These are phyloP conservation scores for Rhizophora apiculata DNA, from an alignment of 345 rosid genomes.

Conservation along the genomic window DNA sequence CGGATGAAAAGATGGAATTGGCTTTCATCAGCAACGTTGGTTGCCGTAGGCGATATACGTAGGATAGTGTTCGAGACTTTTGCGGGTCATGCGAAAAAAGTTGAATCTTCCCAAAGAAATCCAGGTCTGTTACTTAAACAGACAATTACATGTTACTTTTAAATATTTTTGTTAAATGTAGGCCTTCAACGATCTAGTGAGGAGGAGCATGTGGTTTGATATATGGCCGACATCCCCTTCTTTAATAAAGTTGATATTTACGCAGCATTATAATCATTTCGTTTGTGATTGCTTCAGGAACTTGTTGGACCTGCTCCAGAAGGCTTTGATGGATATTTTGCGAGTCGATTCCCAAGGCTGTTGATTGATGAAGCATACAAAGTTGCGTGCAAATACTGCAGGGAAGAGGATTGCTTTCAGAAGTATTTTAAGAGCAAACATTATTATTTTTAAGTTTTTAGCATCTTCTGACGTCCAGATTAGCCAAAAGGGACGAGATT, in stretches of 20 bases:
- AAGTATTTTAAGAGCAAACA: conserved; percentile 51
- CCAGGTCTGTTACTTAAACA: conserved; percentile 48
- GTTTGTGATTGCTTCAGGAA: conserved; percentile 39
- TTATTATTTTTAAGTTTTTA: neutral
- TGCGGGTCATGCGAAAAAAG: conserved; percentile 82
- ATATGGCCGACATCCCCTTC: neutral
- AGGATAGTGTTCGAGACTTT: conserved; percentile 68
- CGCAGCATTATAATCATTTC: conserved; percentile 1
- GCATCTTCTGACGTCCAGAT: neutral
- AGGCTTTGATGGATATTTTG: conserved; percentile 70
- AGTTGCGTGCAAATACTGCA: conserved; percentile 49
- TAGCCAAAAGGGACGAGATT: neutral
- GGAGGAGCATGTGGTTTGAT: too few species aligned
- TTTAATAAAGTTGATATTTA: neutral
- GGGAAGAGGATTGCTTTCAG: conserved; percentile 64
- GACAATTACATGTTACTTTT: neutral
- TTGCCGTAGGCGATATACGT: conserved; percentile 69
- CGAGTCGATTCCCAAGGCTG: conserved; percentile 68
- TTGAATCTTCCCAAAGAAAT: conserved; percentile 75
- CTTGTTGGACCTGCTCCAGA: conserved; percentile 79
- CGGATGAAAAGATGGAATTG: conserved; percentile 78
- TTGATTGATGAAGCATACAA: conserved; percentile 74
- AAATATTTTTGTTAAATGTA: neutral
- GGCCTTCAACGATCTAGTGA: too few species aligned
- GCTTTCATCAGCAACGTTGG: conserved; percentile 67